phyloP scores from a whole-genome alignment of 768 basidiomycete genomes.

The Hypholoma fasciculare region DNA sequence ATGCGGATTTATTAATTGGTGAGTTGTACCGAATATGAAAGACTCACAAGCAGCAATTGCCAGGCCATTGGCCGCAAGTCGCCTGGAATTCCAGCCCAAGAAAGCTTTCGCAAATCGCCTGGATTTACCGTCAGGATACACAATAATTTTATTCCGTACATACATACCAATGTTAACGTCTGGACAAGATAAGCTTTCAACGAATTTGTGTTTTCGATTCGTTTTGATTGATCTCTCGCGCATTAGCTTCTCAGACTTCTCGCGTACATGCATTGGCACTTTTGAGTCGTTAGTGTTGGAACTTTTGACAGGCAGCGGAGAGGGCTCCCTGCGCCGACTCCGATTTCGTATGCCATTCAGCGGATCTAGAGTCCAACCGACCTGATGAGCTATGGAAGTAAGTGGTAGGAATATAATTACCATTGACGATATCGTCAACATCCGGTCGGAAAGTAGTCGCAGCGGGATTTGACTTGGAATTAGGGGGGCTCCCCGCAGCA shows the following conservation, averaged over 20 bases:
- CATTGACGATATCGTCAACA: conserved; percentile 73
- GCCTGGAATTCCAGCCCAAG: conserved; percentile 91
- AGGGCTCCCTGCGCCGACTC: conserved; percentile 35
- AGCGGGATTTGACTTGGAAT: conserved; percentile 43
- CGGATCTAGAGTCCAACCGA: conserved; percentile 46
- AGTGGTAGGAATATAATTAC: conserved; percentile 40
- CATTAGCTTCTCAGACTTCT: conserved; percentile 59
- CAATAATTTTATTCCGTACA: not conserved
- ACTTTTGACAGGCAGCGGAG: conserved; percentile 25
- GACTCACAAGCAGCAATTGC: conserved; percentile 87
- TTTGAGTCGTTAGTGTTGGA: conserved; percentile 23
- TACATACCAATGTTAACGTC: conserved; percentile 81
- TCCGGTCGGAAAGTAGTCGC: conserved; percentile 61
- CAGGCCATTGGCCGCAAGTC: conserved; percentile 91
- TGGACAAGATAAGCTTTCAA: conserved; percentile 72
- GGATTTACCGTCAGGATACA: conserved; percentile 7
- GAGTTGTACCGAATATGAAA: conserved; percentile 2
- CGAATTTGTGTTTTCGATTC: conserved; percentile 78
- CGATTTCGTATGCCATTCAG: conserved; percentile 53
- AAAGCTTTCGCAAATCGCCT: conserved; percentile 87
- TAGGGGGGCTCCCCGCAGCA: conserved; percentile 23
- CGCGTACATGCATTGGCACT: conserved; percentile 28
- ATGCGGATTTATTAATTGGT: conserved; percentile 6
- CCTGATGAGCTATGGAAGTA: conserved; percentile 22
- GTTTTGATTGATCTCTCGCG: conserved; percentile 78